Conservation (phyloP, 306 rosid species). For the Sphenostylis stenocarpa region DNA sequence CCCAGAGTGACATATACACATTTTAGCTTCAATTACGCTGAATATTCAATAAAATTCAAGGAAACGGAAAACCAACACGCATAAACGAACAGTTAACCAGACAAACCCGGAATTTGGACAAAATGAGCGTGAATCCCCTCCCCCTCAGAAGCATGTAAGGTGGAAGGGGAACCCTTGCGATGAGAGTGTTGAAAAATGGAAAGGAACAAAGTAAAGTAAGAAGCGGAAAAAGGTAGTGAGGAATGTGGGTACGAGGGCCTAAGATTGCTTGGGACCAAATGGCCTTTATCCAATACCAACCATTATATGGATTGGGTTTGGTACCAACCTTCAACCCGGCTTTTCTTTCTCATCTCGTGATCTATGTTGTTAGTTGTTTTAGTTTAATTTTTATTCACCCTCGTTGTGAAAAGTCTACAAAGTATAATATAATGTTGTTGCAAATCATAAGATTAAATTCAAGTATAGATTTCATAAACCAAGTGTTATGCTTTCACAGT, state of each 20-base stretch:
- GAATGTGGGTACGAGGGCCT: neutral
- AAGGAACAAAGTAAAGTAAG: slow-evolving; percentile 11
- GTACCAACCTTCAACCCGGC: neutral
- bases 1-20: neutral
- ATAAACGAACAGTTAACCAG: neutral
- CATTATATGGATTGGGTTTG: slow-evolving; percentile 8
- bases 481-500: no score
- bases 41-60: neutral
- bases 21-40: neutral
- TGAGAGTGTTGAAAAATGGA: neutral
- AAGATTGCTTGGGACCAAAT: neutral
- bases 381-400: no score
- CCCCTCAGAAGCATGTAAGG: neutral
- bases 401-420: no score
- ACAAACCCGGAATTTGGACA: slow-evolving; percentile 23
- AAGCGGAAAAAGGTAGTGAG: neutral
- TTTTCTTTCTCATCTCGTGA: neutral
- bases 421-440: no score
- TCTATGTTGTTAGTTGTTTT: neutral
- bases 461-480: no score
- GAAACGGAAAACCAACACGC: neutral
- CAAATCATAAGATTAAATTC: no score
- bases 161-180: slow-evolving; percentile 2
- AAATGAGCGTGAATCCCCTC: neutral
- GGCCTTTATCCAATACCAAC: slow-evolving; percentile 12